Percentiles rank a stretch among this genome's conserved stretches.
phyloP scores from a whole-genome alignment of 2,329 filamentous ascomycete genomes.

The Colletotrichum incanum region DNA sequence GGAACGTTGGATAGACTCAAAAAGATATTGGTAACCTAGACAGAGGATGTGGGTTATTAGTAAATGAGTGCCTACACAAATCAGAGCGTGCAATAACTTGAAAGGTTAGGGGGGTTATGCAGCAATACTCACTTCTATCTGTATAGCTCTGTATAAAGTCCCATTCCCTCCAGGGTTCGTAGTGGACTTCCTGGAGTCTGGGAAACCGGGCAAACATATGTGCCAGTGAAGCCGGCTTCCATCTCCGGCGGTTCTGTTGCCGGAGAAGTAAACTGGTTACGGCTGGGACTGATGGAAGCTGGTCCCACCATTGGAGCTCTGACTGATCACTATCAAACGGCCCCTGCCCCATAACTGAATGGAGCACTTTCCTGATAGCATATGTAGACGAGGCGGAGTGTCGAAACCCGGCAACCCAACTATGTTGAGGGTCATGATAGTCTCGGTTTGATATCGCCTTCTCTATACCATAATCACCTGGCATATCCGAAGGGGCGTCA shows the following conservation, averaged over 20 bases:
- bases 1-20: constrained; percentile 20
- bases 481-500: constrained; percentile 42
- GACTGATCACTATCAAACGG: constrained; percentile 45
- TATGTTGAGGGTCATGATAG: constrained; percentile 45
- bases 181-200: constrained; percentile 51
- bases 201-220: constrained; percentile 51
- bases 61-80: not conserved
- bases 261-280: constrained; percentile 51
- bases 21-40: constrained; percentile 17
- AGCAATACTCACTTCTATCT: constrained; percentile 45
- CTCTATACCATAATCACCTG: not conserved
- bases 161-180: constrained; percentile 54
- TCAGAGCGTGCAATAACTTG: not conserved
- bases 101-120: not conserved
- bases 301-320: constrained; percentile 48
- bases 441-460: not conserved
- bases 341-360: constrained; percentile 44
- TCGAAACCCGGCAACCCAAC: constrained; percentile 45
- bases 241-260: constrained; percentile 52
- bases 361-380: constrained; percentile 47
- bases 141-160: constrained; percentile 31
- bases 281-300: constrained; percentile 48
- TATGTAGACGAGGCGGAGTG: constrained; percentile 27
- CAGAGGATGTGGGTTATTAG: not conserved
- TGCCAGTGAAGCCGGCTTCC: constrained; percentile 49